Conservation (phyloP, 2,329 filamentous ascomycete genomes). For the Aspergillus neotritici region DNA sequence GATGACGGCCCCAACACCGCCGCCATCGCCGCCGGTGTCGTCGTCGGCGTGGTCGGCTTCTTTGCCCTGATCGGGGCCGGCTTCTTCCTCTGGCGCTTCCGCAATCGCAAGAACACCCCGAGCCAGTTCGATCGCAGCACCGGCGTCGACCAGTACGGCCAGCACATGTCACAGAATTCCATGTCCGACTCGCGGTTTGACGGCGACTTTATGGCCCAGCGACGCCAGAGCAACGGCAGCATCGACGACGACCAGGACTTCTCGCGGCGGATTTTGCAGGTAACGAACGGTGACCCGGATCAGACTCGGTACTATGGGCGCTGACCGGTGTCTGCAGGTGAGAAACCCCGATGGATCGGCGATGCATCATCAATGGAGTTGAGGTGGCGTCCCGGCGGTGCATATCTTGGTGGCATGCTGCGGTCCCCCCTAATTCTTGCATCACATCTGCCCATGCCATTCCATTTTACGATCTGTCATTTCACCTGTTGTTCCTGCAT, state of each 20-base stretch:
- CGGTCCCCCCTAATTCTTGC: no score
- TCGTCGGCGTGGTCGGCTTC: conserved; percentile 71
- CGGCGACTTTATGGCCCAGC: conserved; percentile 70
- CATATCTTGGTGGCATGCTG: no score
- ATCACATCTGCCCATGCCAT: no score
- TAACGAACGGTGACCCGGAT: conserved; percentile 36
- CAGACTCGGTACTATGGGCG: not conserved
- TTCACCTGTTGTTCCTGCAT: no score
- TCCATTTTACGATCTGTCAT: no score
- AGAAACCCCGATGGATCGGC: conserved; percentile 29
- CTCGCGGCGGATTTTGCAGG: conserved; percentile 90
- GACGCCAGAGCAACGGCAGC: conserved; percentile 86
- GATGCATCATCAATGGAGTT: not conserved
- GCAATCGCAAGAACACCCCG: conserved; percentile 70
- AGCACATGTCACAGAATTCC: conserved; percentile 58
- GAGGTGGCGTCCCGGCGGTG: no score
- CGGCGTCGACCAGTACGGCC: conserved; percentile 66
- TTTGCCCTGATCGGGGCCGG: conserved; percentile 60
- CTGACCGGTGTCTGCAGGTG: conserved; percentile 18
- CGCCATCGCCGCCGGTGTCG: conserved; percentile 80
- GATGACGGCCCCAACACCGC: conserved; percentile 60
- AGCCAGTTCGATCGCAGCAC: conserved; percentile 79
- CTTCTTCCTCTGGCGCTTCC: conserved; percentile 70
- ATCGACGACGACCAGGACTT: conserved; percentile 98
- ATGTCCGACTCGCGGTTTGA: conserved; percentile 81